Evolutionary conservation across 2,329 filamentous ascomycete genomes (phyloP), one percentile per base, ranked within the genome.

Genomic region (Magnaporthiopsis incrustans): DNA sequence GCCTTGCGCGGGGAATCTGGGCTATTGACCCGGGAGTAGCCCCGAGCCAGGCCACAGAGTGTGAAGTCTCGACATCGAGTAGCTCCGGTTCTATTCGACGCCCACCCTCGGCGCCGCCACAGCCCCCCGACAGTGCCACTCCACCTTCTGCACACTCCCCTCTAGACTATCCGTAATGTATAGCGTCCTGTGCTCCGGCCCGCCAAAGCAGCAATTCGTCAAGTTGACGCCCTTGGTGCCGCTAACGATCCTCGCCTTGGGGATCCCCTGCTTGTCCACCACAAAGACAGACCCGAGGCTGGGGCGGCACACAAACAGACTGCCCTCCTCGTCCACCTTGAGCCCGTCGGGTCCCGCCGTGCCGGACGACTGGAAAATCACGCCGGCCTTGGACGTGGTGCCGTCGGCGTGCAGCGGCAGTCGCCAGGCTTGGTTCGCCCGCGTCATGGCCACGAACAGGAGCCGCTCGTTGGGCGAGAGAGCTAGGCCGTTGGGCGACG

Each of bases 351-450:
- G 35, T 68, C 86, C 87, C 70, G 89, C 86, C 0, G 81, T 81
- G 69, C 89, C 86, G 71, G 88, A 90, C 3, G 83, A 85, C 15
- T 89, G 73, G 69, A 90, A 89, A 0, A 87, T 81, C 14, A 89
- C 82, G 7, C 81, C 86, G 69, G 88, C 86, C 75, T 90, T 90
- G 62, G 77, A 83, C 3, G 87, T 77, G 8, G 83, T 85, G 18
- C 86, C 86, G 71, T 67, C 35, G 35, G 35, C 14, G 14, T 38
- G 35, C 35, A 38, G 35, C 35, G 35, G 35, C 35, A 38, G 35
- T 3, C 35, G 35, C 35, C 14, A 38, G 14, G 18, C 35, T 14
- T 38, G 35, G 35, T 18, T 38, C 35, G 35, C 35, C 3, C 35
- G 35, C 35, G 35, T 38, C 57, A 59, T 59, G 57, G 57, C 57